Evolutionary conservation across 441 rosid genomes (phyloP).

Genomic region (Macaranga tanarius): DNA sequence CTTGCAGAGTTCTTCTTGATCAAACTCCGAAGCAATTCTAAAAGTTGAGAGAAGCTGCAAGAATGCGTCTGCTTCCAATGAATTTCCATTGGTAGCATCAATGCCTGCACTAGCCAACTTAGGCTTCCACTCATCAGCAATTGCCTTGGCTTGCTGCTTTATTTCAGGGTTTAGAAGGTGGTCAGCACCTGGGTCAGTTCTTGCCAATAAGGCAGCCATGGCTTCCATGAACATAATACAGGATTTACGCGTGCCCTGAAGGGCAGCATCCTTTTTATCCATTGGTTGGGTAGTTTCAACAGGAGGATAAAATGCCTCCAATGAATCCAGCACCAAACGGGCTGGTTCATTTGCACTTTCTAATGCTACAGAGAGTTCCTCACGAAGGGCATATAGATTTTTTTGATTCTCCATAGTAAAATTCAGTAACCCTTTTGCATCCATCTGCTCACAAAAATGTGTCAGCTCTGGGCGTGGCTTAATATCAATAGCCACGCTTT

Average conservation of each 20-base stretch:
- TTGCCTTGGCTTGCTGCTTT: slow-evolving; percentile 73
- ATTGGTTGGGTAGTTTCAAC: slow-evolving; percentile 47
- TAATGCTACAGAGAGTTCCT: slow-evolving; percentile 75
- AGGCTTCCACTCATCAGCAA: slow-evolving; percentile 88
- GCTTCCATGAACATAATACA: slow-evolving; percentile 92
- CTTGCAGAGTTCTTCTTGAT: slow-evolving; percentile 65
- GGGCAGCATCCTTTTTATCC: slow-evolving; percentile 77
- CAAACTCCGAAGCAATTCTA: slow-evolving; percentile 72
- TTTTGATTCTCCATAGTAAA: slow-evolving; percentile 82
- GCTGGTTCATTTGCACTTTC: slow-evolving; percentile 77
- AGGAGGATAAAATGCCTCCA: slow-evolving; percentile 69
- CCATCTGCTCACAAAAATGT: slow-evolving; percentile 76
- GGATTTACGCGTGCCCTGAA: slow-evolving; percentile 79
- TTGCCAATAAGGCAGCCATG: slow-evolving; percentile 59
- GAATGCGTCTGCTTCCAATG: slow-evolving; percentile 94
- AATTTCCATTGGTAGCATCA: slow-evolving; percentile 82
- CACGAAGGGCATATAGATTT: slow-evolving; percentile 66
- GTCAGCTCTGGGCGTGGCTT: slow-evolving; percentile 66
- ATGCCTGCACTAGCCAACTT: slow-evolving; percentile 60
- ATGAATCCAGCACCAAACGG: slow-evolving; percentile 65
- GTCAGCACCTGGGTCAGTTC: slow-evolving; percentile 49
- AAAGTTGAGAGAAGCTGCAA: slow-evolving; percentile 85
- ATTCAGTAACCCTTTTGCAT: slow-evolving; percentile 71
- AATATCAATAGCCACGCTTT: slow-evolving; percentile 45
- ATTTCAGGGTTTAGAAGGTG: slow-evolving; percentile 60